These are phyloP conservation scores for Colletotrichum orbiculare DNA, from an alignment of 2,329 filamentous ascomycete species.

Conservation along the genomic window DNA sequence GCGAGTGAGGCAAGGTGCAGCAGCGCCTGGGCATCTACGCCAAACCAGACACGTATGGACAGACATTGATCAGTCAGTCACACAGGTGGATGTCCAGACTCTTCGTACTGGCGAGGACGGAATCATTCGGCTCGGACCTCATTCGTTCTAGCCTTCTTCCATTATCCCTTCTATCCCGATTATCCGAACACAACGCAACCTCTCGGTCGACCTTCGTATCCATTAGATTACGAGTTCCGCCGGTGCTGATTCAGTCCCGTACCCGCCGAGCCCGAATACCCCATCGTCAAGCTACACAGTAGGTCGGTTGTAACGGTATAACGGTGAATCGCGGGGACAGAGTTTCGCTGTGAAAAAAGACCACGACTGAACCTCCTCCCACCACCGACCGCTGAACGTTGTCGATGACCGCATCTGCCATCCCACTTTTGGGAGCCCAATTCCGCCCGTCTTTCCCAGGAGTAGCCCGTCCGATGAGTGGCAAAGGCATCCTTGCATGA, in stretches of 20 bases:
- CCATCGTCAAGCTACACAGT: too few species aligned
- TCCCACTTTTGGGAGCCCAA: too few species aligned
- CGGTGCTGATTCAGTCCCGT: slow-evolving; percentile 9
- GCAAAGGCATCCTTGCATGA: slow-evolving; percentile 16
- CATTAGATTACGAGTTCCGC: not conserved
- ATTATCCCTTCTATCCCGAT: not conserved
- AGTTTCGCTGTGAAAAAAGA: slow-evolving; percentile 6
- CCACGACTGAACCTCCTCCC: not conserved
- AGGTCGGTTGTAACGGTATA: too few species aligned
- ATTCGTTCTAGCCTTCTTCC: not conserved
- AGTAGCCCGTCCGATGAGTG: too few species aligned
- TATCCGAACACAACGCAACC: not conserved
- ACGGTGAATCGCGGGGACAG: not conserved
- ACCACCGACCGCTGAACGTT: too few species aligned
- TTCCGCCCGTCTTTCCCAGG: too few species aligned
- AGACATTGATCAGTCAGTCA: too few species aligned
- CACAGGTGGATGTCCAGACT: not conserved
- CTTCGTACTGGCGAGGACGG: not conserved
- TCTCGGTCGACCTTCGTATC: slow-evolving; percentile 6
- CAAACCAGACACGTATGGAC: not conserved
- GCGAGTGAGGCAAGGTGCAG: slow-evolving; percentile 26
- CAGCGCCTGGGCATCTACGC: not conserved
- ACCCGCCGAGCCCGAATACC: not conserved
- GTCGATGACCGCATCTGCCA: too few species aligned
- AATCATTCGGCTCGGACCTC: not conserved